These are phyloP conservation scores for Aspergillus sp. DNA, from an alignment of 2,329 filamentous ascomycete genomes.

Conservation along the genomic window DNA sequence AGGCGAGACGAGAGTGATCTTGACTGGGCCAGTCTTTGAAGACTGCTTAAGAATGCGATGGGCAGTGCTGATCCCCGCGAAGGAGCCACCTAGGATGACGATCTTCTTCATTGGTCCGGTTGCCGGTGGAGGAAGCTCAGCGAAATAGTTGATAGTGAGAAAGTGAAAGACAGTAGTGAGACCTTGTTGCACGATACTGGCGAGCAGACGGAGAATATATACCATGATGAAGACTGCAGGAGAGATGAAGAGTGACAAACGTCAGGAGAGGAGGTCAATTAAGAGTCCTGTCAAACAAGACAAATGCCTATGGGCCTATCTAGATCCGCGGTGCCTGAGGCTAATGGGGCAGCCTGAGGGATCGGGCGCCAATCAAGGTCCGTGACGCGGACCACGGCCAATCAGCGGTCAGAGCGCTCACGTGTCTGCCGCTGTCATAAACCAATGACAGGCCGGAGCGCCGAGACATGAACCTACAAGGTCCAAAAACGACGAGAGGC, in stretches of 20 bases:
- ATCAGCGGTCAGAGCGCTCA: background rate
- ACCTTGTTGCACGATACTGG: background rate
- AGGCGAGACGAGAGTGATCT: background rate
- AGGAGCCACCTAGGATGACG: background rate
- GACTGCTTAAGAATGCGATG: background rate
- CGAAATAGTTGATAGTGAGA: background rate
- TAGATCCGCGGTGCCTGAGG: background rate
- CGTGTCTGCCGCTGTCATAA: background rate
- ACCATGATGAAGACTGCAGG: background rate
- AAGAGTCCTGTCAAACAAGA: background rate
- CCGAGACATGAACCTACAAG: background rate
- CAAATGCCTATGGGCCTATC: background rate
- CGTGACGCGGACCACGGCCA: background rate
- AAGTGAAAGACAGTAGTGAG: background rate
- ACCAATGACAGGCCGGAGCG: background rate
- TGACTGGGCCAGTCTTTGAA: background rate
- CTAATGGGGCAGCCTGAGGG: background rate
- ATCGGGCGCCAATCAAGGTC: background rate
- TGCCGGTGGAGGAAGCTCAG: background rate
- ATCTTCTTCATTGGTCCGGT: background rate
- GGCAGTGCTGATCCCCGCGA: background rate
- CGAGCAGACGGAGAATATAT: background rate
- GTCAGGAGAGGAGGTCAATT: background rate
- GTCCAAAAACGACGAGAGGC: too few species aligned
- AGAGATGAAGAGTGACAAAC: background rate